Conservation (phyloP, 2,329 filamentous ascomycete species). For the Sphaerulina populicola region DNA sequence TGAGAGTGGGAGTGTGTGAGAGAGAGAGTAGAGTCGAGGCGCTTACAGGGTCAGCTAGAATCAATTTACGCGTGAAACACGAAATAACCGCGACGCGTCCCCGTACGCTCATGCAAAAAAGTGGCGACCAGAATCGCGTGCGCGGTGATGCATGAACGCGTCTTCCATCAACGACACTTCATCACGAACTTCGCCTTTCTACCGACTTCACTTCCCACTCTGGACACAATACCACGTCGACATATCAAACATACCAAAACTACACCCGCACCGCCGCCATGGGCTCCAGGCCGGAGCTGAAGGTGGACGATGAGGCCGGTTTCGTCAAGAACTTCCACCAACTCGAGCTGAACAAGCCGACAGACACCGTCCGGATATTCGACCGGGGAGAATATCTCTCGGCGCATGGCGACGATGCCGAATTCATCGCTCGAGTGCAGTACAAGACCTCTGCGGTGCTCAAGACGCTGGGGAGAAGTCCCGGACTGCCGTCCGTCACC, state of each 20-base stretch:
- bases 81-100: not conserved
- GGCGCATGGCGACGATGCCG: slow-evolving; percentile 77
- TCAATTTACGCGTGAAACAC: not conserved
- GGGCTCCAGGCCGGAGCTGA: slow-evolving; percentile 51
- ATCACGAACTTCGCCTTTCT: not conserved
- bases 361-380: slow-evolving; percentile 81
- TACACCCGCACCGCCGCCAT: slow-evolving; percentile 29
- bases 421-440: slow-evolving; percentile 71
- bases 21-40: not conserved
- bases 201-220: not conserved
- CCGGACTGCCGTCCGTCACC: slow-evolving; percentile 84
- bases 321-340: slow-evolving; percentile 96
- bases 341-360: slow-evolving; percentile 61
- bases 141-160: not conserved
- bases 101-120: not conserved
- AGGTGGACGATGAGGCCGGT: slow-evolving; percentile 88
- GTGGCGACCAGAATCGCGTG: not conserved
- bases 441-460: slow-evolving; percentile 98
- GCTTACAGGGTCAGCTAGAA: not conserved
- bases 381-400: slow-evolving; percentile 94
- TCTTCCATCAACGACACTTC: not conserved
- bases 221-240: not conserved
- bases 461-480: slow-evolving; percentile 74
- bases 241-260: not conserved
- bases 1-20: not conserved